phyloP scores from a whole-genome alignment of 805 yeast genomes.

The Blastobotrys robertii region DNA sequence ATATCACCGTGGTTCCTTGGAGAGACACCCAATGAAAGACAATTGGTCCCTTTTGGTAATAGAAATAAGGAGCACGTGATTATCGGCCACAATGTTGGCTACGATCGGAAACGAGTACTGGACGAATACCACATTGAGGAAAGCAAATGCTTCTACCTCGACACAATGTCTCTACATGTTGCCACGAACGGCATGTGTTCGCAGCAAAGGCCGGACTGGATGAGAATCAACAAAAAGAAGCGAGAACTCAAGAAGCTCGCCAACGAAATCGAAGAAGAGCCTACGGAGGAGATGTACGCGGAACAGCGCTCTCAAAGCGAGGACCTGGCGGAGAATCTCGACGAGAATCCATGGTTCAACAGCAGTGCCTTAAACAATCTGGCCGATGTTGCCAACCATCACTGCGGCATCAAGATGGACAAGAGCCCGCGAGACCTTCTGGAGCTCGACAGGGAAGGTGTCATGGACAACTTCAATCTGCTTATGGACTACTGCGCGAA shows the following conservation, averaged over 20 bases:
- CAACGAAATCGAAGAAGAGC: conserved; percentile 7
- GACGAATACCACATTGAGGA: conserved; percentile 71
- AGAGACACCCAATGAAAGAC: conserved; percentile 37
- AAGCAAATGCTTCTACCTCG: conserved; percentile 71
- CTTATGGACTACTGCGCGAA: conserved; percentile 74
- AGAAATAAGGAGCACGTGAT: conserved; percentile 41
- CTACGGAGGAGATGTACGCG: not conserved
- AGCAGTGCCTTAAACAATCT: conserved; percentile 71
- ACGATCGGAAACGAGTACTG: conserved; percentile 74
- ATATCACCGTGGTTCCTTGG: conserved; percentile 72
- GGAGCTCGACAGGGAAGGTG: conserved; percentile 41
- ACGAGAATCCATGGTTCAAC: conserved; percentile 68
- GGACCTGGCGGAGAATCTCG: conserved; percentile 18
- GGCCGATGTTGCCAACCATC: conserved; percentile 67
- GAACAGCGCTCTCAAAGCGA: too few relatives aligned
- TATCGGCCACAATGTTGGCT: conserved; percentile 85
- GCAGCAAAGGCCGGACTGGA: conserved; percentile 74
- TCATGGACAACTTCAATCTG: conserved; percentile 46
- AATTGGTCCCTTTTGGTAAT: conserved; percentile 68
- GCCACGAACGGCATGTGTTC: conserved; percentile 91
- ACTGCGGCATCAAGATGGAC: conserved; percentile 58
- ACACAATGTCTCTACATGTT: conserved; percentile 87
- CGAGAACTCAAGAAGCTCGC: conserved; percentile 11
- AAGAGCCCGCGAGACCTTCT: conserved; percentile 63
- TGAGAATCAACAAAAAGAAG: conserved; percentile 28